Base-by-base conservation (phyloP, 495 filamentous ascomycete species). In the Xylaria palmicola region DNA sequence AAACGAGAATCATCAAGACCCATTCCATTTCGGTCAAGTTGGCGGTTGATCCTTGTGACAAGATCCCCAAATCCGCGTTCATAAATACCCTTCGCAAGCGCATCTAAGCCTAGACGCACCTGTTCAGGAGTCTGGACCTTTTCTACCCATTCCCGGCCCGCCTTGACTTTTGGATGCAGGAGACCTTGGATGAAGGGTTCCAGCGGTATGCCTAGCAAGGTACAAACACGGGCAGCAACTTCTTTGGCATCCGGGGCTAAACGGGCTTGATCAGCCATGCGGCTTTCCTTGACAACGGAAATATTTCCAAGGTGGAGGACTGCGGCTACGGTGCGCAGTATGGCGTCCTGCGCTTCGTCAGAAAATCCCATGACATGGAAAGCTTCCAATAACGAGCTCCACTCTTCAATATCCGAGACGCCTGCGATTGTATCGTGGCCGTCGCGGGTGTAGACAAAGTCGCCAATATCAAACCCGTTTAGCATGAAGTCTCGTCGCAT, bases 71-170 rank as follows among this genome's bases (percentile, higher is more conserved):
- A 99, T 0, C 89, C 87, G 61, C 95, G 89, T 68, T 98, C 95
- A 69, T 99, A 99, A 56, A 99, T 93, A 72, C 95, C 93, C 72
- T 99, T 99, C 0, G 95, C 86, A 5, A 99, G 79, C 19, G 95
- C 93, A 75, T 98, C 93, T 30, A 99, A 85, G 7, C 89, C 83
- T 20, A 96, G 83, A 32, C 90, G 88, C 22, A 96, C 95, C 73
- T 99, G 95, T 63, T 99, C 95, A 3, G 94, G 93, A 1, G 93
- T 97, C 71, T 98, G 92, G 12, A 93, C 93, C 70, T 97, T 97
- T 68, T 97, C 92, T 6, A 99, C 95, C 93, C 92, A 97, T 77
- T 99, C 95, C 36, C 91, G 85, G 24, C 95, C 95, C 41, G 95
- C 95, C 70, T 94, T 96, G 6, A 99, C 95, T 54, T 83, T 88